Evolutionary conservation across 257 asterid genomes (phyloP).

Genomic region (Solanum clarkiae): DNA sequence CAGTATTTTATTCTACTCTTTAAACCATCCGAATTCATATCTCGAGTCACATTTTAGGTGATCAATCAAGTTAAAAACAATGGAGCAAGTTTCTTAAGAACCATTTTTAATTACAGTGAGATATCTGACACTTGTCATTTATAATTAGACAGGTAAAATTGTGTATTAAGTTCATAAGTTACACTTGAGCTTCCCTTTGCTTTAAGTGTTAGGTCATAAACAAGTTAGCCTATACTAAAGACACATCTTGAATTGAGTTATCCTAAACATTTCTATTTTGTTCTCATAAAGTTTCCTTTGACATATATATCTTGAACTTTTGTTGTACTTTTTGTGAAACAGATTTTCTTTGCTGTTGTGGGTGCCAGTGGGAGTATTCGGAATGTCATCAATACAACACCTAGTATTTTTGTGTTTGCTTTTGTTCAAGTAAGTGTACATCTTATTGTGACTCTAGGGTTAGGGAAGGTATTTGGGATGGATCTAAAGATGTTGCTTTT

Average conservation of each 20-base stretch:
- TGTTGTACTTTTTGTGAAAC: conserved; percentile 1
- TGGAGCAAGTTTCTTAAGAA: not conserved
- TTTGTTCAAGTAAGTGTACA: conserved; percentile 61
- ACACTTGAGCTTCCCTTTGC: not conserved
- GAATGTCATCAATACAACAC: conserved; percentile 69
- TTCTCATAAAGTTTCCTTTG: too few relatives aligned
- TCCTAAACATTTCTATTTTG: too few relatives aligned
- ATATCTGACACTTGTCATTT: not conserved
- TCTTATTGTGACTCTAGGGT: conserved; percentile 42
- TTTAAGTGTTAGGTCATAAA: not conserved
- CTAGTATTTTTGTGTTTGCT: conserved; percentile 68
- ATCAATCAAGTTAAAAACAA: not conserved
- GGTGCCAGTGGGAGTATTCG: conserved; percentile 81
- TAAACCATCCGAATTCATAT: not conserved
- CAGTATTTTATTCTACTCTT: not conserved
- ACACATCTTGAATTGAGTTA: not conserved
- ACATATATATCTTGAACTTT: not conserved
- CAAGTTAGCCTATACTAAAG: not conserved
- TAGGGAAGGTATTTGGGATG: conserved; percentile 43
- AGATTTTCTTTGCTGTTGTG: conserved; percentile 67
- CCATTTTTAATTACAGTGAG: not conserved
- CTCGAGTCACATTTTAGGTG: not conserved
- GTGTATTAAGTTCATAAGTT: not conserved
- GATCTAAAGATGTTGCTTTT: conserved; percentile 40
- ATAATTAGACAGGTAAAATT: not conserved